phyloP scores from a whole-genome alignment of 2,329 filamentous ascomycete genomes.

The Fusarium bactridioides region DNA sequence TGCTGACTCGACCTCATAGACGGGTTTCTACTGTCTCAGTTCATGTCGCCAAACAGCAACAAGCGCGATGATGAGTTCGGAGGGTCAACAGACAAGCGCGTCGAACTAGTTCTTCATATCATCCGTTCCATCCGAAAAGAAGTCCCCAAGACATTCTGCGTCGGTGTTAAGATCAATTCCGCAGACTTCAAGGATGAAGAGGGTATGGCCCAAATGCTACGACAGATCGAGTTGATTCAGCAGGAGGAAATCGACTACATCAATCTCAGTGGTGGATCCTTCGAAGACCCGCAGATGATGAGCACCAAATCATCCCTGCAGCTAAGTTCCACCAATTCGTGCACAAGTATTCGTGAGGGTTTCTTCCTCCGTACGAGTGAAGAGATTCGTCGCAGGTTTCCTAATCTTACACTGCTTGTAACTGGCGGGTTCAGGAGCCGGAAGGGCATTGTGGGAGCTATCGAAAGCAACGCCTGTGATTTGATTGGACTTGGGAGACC shows the following conservation, averaged over 20 bases:
- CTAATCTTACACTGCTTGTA: background rate
- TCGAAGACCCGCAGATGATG: background rate
- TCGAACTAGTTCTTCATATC: background rate
- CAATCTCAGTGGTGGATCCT: background rate
- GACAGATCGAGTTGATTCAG: background rate
- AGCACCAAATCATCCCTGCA: background rate
- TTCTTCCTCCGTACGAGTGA: background rate
- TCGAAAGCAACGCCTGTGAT: background rate
- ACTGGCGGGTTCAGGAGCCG: background rate
- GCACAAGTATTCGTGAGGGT: accelerated
- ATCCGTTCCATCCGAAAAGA: background rate
- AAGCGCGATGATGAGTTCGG: background rate
- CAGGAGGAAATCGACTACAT: background rate
- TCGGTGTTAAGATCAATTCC: background rate
- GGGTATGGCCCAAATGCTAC: background rate
- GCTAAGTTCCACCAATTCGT: accelerated
- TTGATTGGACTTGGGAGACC: background rate
- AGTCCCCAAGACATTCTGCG: background rate
- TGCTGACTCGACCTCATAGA: background rate
- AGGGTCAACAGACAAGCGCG: background rate
- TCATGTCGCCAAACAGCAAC: background rate
- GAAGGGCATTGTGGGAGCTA: background rate
- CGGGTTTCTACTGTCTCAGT: background rate
- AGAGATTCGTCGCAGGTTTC: background rate
- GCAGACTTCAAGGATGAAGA: background rate